Base-by-base conservation (phyloP, 1,284 basidiomycete species). In the Gymnopus androsaceus region DNA sequence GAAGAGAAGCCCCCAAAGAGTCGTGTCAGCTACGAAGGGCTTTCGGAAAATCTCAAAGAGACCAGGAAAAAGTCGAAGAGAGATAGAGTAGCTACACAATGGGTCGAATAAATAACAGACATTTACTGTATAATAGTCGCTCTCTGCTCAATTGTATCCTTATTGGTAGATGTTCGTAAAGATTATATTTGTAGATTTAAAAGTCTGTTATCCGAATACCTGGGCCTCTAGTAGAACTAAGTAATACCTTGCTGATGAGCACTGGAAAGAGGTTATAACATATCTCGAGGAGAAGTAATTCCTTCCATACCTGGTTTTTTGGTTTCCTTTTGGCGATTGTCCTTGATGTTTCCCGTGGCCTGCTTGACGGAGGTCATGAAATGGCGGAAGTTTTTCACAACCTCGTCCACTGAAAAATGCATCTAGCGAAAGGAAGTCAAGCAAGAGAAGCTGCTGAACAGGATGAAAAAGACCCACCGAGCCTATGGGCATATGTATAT, bases 181-280 rank as follows among this genome's bases (percentile, higher is more conserved):
- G 31, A 51, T 51, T 36, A 5, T 34, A 54, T 12, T 23, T 34
- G n/a, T 4, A 31, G 23, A 31, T 7, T 36, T 75, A 80, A 61
- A 73, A 75, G 69, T 88, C 86, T 51, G 78, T 75, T 66, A 92
- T 82, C 61, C 81, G 83, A 68, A 96, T 92, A 17, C 90, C 88
- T 19, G 94, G 94, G 15, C 94, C 94, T 67, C 90, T 88, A 34
- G 84, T 85, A 25, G 94, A 92, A 71, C 90, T 94, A 54, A 97
- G 79, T 62, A 92, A 79, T 21, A 94, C 87, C 61, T 86, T 85
- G 34, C 75, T 80, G 63, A 95, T 89, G 9, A 82, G 74, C 27
- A 84, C 91, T 92, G 66, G 38, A 42, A 36, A 3, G 11, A 34
- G 28, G 25, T 40, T 33, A 48, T 59, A 15, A 58, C 56, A 17